A percentile compares a stretch with the other conserved stretches of the same genome.
These are phyloP conservation scores for Lentinus brumalis DNA, from an alignment of 768 basidiomycete species.

Conservation along the genomic window DNA sequence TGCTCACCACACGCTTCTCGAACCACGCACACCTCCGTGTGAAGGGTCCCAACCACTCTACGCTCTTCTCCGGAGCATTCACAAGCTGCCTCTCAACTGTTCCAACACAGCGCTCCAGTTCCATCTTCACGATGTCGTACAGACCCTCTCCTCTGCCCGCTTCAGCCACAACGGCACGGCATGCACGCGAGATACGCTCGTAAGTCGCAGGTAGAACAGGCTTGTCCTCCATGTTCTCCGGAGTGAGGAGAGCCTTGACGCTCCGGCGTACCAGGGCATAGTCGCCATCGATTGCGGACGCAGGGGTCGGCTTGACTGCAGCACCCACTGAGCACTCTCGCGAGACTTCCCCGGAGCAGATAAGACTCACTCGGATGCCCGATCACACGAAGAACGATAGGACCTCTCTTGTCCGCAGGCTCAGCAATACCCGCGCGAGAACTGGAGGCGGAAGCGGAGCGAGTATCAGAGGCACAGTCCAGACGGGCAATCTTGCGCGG, in stretches of 20 bases:
- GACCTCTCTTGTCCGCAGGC: constrained; percentile 29
- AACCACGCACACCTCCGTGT: constrained; percentile 64
- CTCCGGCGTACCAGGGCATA: constrained; percentile 39
- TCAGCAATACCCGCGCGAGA: constrained; percentile 30
- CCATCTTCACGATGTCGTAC: constrained; percentile 57
- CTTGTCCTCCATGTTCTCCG: constrained; percentile 30
- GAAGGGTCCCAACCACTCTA: constrained; percentile 62
- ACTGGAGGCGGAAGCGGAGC: constrained; percentile 61
- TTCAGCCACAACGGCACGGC: constrained; percentile 56
- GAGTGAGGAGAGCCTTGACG: constrained; percentile 40
- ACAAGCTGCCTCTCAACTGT: constrained; percentile 43
- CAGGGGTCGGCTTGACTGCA: constrained; percentile 19
- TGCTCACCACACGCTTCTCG: constrained; percentile 61
- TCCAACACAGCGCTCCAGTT: constrained; percentile 58
- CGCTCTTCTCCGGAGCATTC: constrained; percentile 23
- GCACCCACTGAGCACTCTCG: background rate
- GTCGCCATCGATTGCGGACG: constrained; percentile 23
- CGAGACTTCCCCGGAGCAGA: background rate
- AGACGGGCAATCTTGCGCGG: constrained; percentile 70
- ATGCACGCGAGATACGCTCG: constrained; percentile 58
- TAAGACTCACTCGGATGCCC: constrained; percentile 38
- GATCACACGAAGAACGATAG: constrained; percentile 50
- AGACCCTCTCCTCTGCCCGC: constrained; percentile 56
- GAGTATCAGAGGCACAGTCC: constrained; percentile 61
- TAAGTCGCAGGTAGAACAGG: constrained; percentile 49